These are phyloP conservation scores for Westerdykella ornata DNA, from an alignment of 2,329 filamentous ascomycete genomes.

Conservation along the genomic window DNA sequence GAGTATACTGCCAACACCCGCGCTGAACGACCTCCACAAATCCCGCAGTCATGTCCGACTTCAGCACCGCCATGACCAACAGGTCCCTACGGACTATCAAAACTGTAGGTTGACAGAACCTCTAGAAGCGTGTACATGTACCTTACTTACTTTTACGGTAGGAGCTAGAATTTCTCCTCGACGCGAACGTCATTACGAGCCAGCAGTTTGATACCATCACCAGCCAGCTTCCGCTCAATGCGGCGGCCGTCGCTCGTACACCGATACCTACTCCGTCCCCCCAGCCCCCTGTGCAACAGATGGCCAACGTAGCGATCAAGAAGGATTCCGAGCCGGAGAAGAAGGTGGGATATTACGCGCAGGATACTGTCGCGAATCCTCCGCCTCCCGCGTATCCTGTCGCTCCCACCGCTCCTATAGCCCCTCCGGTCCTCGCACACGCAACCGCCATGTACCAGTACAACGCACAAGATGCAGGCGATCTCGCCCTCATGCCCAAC, in stretches of 20 bases:
- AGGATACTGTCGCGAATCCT: conserved; percentile 35
- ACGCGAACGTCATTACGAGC: conserved; percentile 71
- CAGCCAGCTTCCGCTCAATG: conserved; percentile 65
- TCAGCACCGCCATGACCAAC: conserved; percentile 60
- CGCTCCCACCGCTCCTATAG: conserved; percentile 45
- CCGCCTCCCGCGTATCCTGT: conserved; percentile 43
- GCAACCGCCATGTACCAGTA: conserved; percentile 82
- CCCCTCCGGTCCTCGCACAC: conserved; percentile 55
- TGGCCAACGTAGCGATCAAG: conserved; percentile 30
- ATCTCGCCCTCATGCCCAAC: conserved; percentile 72
- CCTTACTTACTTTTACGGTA: conserved; percentile 3
- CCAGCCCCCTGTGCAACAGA: conserved; percentile 23
- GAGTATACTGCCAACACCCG: too few species aligned
- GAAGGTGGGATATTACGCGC: conserved; percentile 37
- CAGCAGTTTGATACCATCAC: conserved; percentile 69
- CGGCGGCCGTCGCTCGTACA: conserved; percentile 56
- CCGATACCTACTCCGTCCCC: conserved; percentile 18
- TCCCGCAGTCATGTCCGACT: conserved; percentile 34
- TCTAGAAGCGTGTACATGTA: neutral
- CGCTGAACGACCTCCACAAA: too few species aligned
- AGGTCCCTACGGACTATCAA: conserved; percentile 82
- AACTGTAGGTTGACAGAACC: conserved; percentile 53
- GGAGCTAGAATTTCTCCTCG: conserved; percentile 87
- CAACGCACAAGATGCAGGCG: conserved; percentile 69
- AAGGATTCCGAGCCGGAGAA: conserved; percentile 27